Conservation (phyloP, 768 basidiomycete species). For the Boletus subcaerulescens region DNA sequence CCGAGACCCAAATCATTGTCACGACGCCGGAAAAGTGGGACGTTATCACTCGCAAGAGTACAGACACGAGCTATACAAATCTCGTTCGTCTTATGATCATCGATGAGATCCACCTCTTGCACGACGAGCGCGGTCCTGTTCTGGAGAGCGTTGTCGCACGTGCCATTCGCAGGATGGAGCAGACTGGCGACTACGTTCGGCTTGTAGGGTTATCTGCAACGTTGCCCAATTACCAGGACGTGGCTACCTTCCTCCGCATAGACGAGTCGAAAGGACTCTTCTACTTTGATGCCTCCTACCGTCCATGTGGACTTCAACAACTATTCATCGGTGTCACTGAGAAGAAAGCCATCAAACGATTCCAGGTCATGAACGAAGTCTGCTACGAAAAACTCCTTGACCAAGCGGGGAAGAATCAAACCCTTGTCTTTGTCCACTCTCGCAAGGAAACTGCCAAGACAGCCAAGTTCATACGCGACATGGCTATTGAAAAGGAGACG, state of each 20-base stretch:
- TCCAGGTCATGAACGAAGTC: constrained; percentile 97
- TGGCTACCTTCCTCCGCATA: constrained; percentile 94
- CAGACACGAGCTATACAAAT: constrained; percentile 95
- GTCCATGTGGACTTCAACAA: constrained; percentile 93
- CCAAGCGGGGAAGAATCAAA: constrained; percentile 86
- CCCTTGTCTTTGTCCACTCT: constrained; percentile 96
- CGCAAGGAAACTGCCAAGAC: constrained; percentile 99
- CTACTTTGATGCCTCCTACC: constrained; percentile 93
- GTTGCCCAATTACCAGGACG: constrained; percentile 97
- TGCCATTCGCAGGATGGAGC: constrained; percentile 91
- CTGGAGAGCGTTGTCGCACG: constrained; percentile 88
- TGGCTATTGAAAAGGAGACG: constrained; percentile 95
- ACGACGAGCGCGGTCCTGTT: constrained; percentile 97
- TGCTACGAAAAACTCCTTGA: constrained; percentile 99
- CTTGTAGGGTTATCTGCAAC: constrained; percentile 96
- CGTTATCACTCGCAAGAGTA: constrained; percentile 97
- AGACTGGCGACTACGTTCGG: constrained; percentile 89
- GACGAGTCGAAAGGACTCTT: constrained; percentile 91
- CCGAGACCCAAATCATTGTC: constrained; percentile 97
- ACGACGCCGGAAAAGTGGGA: constrained; percentile 99
- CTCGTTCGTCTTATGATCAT: constrained; percentile 95
- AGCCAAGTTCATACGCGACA: constrained; percentile 88
- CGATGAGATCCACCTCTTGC: constrained; percentile 95
- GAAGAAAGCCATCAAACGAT: constrained; percentile 98
- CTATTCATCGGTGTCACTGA: constrained; percentile 98